Evolutionary conservation across 2,329 filamentous ascomycete genomes (phyloP).

Genomic region (Pseudogymnoascus sp.): DNA sequence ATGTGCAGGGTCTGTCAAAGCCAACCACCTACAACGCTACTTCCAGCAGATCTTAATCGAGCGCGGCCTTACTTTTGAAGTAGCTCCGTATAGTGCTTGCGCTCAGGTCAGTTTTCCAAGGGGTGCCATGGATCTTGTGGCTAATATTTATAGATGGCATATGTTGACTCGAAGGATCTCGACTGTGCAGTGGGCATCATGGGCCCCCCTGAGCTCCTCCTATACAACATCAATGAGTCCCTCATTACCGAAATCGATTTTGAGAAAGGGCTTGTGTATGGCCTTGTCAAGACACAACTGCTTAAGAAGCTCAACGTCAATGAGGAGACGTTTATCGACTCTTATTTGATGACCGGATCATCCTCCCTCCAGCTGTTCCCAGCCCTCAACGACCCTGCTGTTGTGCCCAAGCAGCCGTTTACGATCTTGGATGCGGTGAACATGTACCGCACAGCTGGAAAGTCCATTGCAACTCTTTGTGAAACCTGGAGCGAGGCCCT

Average conservation of each 20-base stretch:
- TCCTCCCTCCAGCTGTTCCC: slow-evolving; percentile 75
- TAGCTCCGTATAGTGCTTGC: slow-evolving; percentile 80
- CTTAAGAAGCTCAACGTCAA: slow-evolving; percentile 59
- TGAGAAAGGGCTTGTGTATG: slow-evolving; percentile 55
- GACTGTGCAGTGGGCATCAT: slow-evolving; percentile 69
- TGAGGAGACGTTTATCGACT: slow-evolving; percentile 73
- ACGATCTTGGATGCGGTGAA: slow-evolving; percentile 71
- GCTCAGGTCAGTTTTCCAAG: slow-evolving; percentile 57
- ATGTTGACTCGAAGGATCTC: slow-evolving; percentile 61
- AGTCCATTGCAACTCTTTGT: slow-evolving; percentile 65
- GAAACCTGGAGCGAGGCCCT: slow-evolving; percentile 73
- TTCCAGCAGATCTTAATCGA: slow-evolving; percentile 67
- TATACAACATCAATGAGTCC: slow-evolving; percentile 74
- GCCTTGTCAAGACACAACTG: slow-evolving; percentile 59
- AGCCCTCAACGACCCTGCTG: slow-evolving; percentile 54
- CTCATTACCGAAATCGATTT: slow-evolving; percentile 60
- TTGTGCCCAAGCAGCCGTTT: slow-evolving; percentile 42
- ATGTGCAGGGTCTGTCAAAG: slow-evolving; percentile 56
- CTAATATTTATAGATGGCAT: slow-evolving; percentile 55
- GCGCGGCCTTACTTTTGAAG: slow-evolving; percentile 64
- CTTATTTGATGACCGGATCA: slow-evolving; percentile 74
- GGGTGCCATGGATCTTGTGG: neutral
- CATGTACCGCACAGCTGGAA: slow-evolving; percentile 63
- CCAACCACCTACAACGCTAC: slow-evolving; percentile 66
- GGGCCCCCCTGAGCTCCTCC: slow-evolving; percentile 74